phyloP scores from a whole-genome alignment of 352 stramenopile genomes.

The Pythium myriotylum region DNA sequence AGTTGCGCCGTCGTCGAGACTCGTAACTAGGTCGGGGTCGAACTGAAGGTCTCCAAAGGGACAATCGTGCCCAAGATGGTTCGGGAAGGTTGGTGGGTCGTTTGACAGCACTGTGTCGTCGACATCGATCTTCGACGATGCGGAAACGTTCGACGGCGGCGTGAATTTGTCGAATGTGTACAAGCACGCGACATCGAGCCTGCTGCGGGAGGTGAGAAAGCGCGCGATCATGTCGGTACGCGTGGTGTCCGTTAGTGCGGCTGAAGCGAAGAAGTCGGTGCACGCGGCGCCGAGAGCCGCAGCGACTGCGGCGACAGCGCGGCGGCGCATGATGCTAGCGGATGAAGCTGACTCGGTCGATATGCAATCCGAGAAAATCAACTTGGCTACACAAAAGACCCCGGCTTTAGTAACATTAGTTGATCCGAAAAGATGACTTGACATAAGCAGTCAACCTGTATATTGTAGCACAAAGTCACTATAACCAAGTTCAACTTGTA shows the following conservation, averaged over 20 bases:
- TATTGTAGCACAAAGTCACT: neutral
- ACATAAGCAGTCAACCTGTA: too few species aligned
- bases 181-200: constrained; percentile 32
- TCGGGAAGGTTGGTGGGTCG: constrained; percentile 28
- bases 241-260: neutral
- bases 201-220: constrained; percentile 23
- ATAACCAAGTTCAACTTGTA: constrained; percentile 19
- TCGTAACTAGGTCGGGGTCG: constrained; percentile 48
- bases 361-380: too few species aligned
- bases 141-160: constrained; percentile 4
- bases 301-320: neutral
- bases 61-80: constrained; percentile 34
- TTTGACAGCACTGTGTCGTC: constrained; percentile 3
- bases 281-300: neutral
- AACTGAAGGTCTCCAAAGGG: constrained; percentile 69
- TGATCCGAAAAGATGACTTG: too few species aligned
- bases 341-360: too few species aligned
- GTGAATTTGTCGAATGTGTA: constrained; percentile 43
- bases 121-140: neutral
- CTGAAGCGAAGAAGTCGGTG: neutral
- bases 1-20: constrained; percentile 31
- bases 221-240: constrained; percentile 19
- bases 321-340: neutral
- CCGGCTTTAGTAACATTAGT: too few species aligned
- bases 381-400: too few species aligned